These are phyloP conservation scores for Paramyrothecium roridum DNA, from an alignment of 2,329 filamentous ascomycete genomes.

Conservation along the genomic window DNA sequence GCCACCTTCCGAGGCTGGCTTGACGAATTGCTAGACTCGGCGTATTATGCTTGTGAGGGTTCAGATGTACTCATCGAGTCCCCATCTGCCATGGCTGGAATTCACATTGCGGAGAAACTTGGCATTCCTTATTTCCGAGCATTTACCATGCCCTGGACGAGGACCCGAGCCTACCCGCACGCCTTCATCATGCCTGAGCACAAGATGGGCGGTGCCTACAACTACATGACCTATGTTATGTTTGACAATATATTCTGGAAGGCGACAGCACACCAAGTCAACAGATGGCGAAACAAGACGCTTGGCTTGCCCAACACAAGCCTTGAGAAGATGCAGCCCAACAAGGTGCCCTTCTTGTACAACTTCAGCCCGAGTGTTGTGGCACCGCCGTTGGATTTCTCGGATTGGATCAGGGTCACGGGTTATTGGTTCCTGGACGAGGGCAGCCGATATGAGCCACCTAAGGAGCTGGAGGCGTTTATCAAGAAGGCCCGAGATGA, in stretches of 20 bases:
- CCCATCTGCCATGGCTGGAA: constrained; percentile 94
- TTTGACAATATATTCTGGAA: constrained; percentile 98
- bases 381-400: constrained; percentile 90
- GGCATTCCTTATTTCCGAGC: constrained; percentile 93
- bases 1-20: constrained; percentile 92
- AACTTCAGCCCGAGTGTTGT: constrained; percentile 95
- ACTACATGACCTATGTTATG: constrained; percentile 91
- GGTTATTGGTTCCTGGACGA: constrained; percentile 98
- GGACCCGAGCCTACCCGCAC: constrained; percentile 92
- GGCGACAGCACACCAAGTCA: constrained; percentile 85
- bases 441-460: constrained; percentile 65
- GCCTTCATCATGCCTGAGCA: constrained; percentile 90
- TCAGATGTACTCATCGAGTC: constrained; percentile 92
- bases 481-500: constrained; percentile 80
- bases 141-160: constrained; percentile 98
- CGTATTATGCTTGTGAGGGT: constrained; percentile 80
- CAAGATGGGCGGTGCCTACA: constrained; percentile 94
- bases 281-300: constrained; percentile 82
- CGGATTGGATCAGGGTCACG: constrained; percentile 95
- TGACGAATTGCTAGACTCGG: constrained; percentile 77
- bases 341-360: constrained; percentile 97
- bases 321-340: constrained; percentile 87
- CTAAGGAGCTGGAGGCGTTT: constrained; percentile 72
- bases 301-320: constrained; percentile 77
- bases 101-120: constrained; percentile 93